Evolutionary conservation across 2,329 filamentous ascomycete genomes (phyloP).

Genomic region (Fusarium bactridioides): DNA sequence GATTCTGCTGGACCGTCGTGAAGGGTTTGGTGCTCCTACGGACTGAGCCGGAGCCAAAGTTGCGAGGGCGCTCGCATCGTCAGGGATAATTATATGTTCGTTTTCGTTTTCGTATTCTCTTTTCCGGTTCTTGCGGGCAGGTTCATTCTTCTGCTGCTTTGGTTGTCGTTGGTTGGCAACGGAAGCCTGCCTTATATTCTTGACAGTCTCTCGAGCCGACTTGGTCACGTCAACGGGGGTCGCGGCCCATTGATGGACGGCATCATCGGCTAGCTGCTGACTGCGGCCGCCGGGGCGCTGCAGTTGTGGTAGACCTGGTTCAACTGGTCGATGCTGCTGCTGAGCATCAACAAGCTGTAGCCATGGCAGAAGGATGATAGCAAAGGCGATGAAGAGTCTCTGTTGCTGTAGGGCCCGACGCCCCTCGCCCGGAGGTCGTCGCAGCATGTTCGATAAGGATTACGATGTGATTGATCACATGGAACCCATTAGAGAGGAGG

Average conservation of each 20-base stretch:
- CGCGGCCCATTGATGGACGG: constrained; percentile 44
- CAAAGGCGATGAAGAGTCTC: constrained; percentile 62
- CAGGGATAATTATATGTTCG: constrained; percentile 50
- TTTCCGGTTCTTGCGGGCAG: constrained; percentile 45
- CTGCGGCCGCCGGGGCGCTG: constrained; percentile 37
- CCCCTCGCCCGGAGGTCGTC: constrained; percentile 68
- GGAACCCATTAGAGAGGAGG: constrained; percentile 28
- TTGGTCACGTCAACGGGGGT: constrained; percentile 43
- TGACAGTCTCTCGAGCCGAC: constrained; percentile 40
- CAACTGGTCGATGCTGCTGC: constrained; percentile 62
- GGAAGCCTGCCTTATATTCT: constrained; percentile 39
- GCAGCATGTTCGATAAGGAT: constrained; percentile 59
- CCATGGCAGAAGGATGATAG: constrained; percentile 65
- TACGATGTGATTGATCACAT: constrained; percentile 35
- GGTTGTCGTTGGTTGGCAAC: constrained; percentile 40
- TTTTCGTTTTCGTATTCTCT: constrained; percentile 42
- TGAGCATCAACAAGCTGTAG: constrained; percentile 66
- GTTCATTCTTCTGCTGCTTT: constrained; percentile 35
- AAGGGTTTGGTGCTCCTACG: constrained; percentile 90
- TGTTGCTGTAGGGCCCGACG: constrained; percentile 57
- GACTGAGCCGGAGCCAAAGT: constrained; percentile 95
- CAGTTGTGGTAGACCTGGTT: constrained; percentile 30
- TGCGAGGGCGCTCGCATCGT: constrained; percentile 94
- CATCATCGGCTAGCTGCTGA: constrained; percentile 41
- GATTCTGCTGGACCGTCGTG: constrained; percentile 69